Percentiles rank a stretch among this genome's conserved stretches.
Evolutionary conservation across 2,329 filamentous ascomycete genomes (phyloP).

Genomic region (Eutypella sp.): DNA sequence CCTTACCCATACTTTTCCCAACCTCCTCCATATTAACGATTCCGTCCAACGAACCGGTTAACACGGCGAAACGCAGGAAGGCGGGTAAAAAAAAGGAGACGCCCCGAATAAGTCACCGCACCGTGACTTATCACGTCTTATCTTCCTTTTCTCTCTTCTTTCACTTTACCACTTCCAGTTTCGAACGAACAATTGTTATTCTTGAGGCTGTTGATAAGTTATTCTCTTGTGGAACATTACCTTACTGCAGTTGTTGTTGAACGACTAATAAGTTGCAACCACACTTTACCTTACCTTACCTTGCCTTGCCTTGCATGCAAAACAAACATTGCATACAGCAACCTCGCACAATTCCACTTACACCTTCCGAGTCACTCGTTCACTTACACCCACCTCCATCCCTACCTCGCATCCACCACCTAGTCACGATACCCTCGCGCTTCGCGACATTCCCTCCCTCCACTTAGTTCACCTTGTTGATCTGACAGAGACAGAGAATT

Average conservation of each 20-base stretch:
- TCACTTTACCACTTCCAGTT: too few species aligned
- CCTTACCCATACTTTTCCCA: not conserved
- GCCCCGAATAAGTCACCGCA: not conserved
- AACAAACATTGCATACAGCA: not conserved
- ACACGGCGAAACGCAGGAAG: not conserved
- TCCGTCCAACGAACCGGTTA: not conserved
- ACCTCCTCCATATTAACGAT: not conserved
- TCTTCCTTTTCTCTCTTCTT: not conserved
- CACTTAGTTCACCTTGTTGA: constrained; percentile 17
- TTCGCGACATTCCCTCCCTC: too few species aligned
- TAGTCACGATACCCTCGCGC: constrained; percentile 2
- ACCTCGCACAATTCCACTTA: not conserved
- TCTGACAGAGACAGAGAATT: constrained; percentile 18
- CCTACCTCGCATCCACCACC: not conserved
- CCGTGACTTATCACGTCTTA: not conserved
- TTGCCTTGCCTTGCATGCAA: not conserved
- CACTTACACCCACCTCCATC: not conserved
- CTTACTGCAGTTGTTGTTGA: too few species aligned
- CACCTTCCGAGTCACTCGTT: not conserved
- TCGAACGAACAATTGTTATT: not conserved
- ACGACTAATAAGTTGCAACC: too few species aligned
- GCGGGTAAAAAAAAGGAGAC: not conserved
- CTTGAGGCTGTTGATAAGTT: too few species aligned
- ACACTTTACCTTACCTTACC: too few species aligned
- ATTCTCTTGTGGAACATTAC: too few species aligned